A percentile compares a stretch with the other conserved stretches of the same genome.
phyloP scores from a whole-genome alignment of 768 basidiomycete species.

The Strobilomyces echinocephalus region DNA sequence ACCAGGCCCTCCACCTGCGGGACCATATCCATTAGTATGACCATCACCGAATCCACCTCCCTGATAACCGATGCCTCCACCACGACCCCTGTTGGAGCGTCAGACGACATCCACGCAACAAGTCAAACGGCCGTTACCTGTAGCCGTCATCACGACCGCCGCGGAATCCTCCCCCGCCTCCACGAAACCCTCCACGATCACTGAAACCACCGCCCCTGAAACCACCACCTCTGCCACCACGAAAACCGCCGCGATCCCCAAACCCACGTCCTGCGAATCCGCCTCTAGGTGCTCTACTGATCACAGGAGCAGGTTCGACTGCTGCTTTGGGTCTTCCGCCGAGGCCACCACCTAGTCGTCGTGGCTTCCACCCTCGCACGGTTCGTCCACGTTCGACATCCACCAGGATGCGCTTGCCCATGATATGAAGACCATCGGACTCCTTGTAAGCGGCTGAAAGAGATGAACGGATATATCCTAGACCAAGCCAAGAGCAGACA shows the following conservation, averaged over 20 bases:
- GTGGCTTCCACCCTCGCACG: constrained; percentile 97
- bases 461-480: constrained; percentile 14
- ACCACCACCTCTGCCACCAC: constrained; percentile 41
- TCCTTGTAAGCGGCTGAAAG: constrained; percentile 90
- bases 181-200: constrained; percentile 41
- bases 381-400: constrained; percentile 98
- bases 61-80: constrained; percentile 69
- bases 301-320: constrained; percentile 39
- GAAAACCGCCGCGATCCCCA: constrained; percentile 35
- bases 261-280: constrained; percentile 42
- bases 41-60: constrained; percentile 54
- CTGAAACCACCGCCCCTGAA: constrained; percentile 43
- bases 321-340: constrained; percentile 93
- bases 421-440: constrained; percentile 92
- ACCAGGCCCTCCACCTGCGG: constrained; percentile 38
- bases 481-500: constrained; percentile 7
- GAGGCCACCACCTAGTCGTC: constrained; percentile 94
- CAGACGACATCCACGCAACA: constrained; percentile 9
- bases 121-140: constrained; percentile 35
- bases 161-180: constrained; percentile 34
- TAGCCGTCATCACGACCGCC: constrained; percentile 43
- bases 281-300: constrained; percentile 32
- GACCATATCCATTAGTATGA: constrained; percentile 51
- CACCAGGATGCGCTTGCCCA: constrained; percentile 93
- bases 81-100: constrained; percentile 46